A percentile compares a stretch with the other conserved stretches of the same genome.
phyloP scores from a whole-genome alignment of 371 early-diverging fungal genomes.

The Apophysomyces variabilis region DNA sequence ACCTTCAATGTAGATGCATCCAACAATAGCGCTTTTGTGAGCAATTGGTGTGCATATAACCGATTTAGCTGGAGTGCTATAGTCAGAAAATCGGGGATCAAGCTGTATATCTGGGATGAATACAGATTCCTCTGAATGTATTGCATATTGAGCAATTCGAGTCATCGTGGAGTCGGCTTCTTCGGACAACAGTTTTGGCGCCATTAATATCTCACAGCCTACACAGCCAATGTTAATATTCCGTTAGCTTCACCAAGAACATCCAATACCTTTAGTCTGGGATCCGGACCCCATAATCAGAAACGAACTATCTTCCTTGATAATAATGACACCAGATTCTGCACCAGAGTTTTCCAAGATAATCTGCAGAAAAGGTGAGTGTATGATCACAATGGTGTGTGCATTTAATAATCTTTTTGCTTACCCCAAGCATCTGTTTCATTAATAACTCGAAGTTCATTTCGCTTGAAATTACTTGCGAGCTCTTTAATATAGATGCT shows the following conservation, averaged over 20 bases:
- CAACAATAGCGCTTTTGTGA: slow-evolving; percentile 59
- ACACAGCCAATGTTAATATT: background rate
- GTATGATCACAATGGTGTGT: background rate
- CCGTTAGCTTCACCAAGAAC: too few relatives aligned
- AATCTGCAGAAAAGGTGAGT: slow-evolving; percentile 23
- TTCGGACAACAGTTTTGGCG: slow-evolving; percentile 41
- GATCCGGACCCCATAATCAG: slow-evolving; percentile 47
- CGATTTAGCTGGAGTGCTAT: slow-evolving; percentile 39
- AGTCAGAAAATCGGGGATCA: slow-evolving; percentile 49
- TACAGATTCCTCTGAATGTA: slow-evolving; percentile 45
- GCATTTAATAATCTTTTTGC: background rate
- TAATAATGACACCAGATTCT: slow-evolving; percentile 53
- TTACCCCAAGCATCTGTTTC: slow-evolving; percentile 52
- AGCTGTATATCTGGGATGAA: slow-evolving; percentile 44
- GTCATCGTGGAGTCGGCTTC: slow-evolving; percentile 44
- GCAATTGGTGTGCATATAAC: slow-evolving; percentile 63
- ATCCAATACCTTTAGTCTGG: slow-evolving; percentile 27
- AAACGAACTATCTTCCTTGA: slow-evolving; percentile 48
- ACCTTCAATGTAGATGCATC: slow-evolving; percentile 64
- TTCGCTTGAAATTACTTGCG: slow-evolving; percentile 56
- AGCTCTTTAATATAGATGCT: slow-evolving; percentile 54
- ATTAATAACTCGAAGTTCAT: slow-evolving; percentile 58
- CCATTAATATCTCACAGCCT: slow-evolving; percentile 41
- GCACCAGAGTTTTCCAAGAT: slow-evolving; percentile 55
- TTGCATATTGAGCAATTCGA: slow-evolving; percentile 45